Conservation (phyloP, 2,329 filamentous ascomycete species). For the Penicillium brevicompactum region DNA sequence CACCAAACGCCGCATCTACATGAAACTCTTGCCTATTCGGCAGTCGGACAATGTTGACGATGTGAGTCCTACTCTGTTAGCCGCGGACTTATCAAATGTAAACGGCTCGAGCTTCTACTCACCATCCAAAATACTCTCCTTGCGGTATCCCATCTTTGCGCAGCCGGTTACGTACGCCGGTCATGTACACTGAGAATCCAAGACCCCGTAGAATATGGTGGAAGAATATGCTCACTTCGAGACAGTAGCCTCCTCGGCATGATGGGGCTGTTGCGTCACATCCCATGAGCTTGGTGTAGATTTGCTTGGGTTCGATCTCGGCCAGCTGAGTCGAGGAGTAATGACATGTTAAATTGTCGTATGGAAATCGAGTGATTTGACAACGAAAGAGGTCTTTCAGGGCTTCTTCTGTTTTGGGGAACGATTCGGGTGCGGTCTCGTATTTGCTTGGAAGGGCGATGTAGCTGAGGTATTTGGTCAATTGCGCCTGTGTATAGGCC, state of each 20-base stretch:
- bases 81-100: no score
- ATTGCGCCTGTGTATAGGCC: conserved; percentile 31
- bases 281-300: conserved; percentile 55
- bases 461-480: conserved; percentile 36
- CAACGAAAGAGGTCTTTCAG: conserved; percentile 41
- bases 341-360: conserved; percentile 60
- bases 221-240: conserved; percentile 61
- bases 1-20: conserved; percentile 63
- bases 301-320: conserved; percentile 48
- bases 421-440: conserved; percentile 21
- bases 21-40: conserved; percentile 50
- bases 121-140: conserved; percentile 32
- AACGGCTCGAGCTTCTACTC: not conserved
- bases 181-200: conserved; percentile 56
- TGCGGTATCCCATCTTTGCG: conserved; percentile 28
- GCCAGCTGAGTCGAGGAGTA: conserved; percentile 48
- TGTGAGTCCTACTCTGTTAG: conserved; percentile 48
- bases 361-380: conserved; percentile 56
- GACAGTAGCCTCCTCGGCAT: conserved; percentile 61
- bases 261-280: conserved; percentile 19
- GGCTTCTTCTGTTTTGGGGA: conserved; percentile 40
- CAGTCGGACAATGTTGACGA: conserved; percentile 60
- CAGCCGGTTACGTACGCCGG: conserved; percentile 50
- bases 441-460: conserved; percentile 32
- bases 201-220: conserved; percentile 54